Evolutionary conservation across 352 stramenopile genomes (phyloP), one percentile per base, ranked within the genome.

Genomic region (Globisporangium okanoganense): DNA sequence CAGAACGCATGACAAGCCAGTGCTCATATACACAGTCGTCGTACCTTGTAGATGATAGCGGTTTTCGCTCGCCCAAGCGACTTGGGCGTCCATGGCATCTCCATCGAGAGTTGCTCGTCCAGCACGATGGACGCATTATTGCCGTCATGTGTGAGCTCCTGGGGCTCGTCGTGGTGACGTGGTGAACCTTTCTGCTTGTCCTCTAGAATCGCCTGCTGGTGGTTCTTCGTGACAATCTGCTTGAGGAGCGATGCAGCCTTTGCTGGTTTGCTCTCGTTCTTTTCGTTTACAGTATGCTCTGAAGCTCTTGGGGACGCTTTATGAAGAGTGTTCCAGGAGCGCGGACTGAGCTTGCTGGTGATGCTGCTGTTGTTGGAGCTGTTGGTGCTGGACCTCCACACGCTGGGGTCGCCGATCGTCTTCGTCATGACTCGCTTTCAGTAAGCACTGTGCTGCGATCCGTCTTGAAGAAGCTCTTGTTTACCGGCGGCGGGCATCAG

Each of bases 41-140:
- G 12, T 20, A 92, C 85, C 70, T 92, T 91, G 73, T 95, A 95
- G 36, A 95, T 85, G 53, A 95, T 92, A 5, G 83, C 85, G 0
- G 82, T 90, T 64, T 95, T 95, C 33, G 85, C 83, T 38, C 85
- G 78, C 5, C 86, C 82, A n/a, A 95, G 73, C 27, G 82, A 91
- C 48, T 89, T 89, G n/a, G 85, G 83, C 1, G 85, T 90, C 85
- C 85, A 95, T 29, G 85, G 83, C 47, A 79, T 91, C 58, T 88
- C 68, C 0, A 70, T 54, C 13, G 64, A 62, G 10, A 61, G 38
- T 18, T 76, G 72, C 40, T 87, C 76, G 14, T 90, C 70, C 9
- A 84, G 58, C 4, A 90, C 66, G 29, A 95, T 93, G 7, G 83
- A 93, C 9, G 85, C 83, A 40, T 92, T 92, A 69, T 92, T 90